Evolutionary conservation across 495 filamentous ascomycete species (phyloP).

Genomic region (Penicillium cataractarum): DNA sequence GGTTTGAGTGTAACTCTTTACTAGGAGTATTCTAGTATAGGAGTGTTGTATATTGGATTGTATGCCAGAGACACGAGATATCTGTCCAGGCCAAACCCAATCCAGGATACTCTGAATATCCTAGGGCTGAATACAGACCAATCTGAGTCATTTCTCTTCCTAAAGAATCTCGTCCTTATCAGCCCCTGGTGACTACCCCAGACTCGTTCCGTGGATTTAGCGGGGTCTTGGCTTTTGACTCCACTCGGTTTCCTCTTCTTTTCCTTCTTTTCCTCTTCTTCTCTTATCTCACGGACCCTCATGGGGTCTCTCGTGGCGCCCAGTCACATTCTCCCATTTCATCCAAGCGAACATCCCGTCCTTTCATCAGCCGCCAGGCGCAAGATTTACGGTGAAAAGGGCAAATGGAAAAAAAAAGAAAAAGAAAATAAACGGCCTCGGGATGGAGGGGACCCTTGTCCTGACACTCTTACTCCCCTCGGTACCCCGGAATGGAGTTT

Average conservation of each 20-base stretch:
- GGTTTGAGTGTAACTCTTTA: background rate
- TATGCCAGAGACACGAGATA: background rate
- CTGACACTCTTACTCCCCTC: too few relatives aligned
- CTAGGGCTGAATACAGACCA: background rate
- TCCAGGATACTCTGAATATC: background rate
- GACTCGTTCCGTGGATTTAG: constrained; percentile 4
- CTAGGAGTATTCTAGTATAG: background rate
- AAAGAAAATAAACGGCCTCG: background rate
- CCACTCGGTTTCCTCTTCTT: background rate
- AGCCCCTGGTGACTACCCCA: constrained; percentile 10
- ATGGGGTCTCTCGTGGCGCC: constrained; percentile 4
- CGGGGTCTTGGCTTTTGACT: background rate
- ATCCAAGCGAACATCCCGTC: background rate
- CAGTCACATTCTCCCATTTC: background rate
- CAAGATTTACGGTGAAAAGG: background rate
- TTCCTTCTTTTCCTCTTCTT: background rate
- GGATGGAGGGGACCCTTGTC: background rate
- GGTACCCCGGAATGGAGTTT: background rate
- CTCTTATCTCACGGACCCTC: constrained; percentile 7
- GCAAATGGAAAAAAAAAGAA: background rate
- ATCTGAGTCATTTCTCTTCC: constrained; percentile 1
- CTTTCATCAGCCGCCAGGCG: background rate
- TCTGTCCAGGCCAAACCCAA: background rate
- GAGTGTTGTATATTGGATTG: background rate
- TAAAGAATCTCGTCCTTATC: background rate